Conservation (phyloP, 768 basidiomycete genomes). For the Boletus eberwhitei region DNA sequence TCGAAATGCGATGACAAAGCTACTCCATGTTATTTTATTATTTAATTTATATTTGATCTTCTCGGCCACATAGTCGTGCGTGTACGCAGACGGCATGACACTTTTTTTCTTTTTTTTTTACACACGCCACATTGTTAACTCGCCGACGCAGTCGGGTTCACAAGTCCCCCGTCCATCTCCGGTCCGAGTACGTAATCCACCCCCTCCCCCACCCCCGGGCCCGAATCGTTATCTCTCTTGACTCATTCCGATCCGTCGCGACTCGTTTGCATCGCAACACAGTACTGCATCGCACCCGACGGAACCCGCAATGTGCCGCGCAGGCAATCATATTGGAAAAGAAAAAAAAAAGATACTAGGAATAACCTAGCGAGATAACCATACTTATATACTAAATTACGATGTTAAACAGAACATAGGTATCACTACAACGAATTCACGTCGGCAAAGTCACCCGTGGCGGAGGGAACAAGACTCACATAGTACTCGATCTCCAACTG, state of each 20-base stretch:
- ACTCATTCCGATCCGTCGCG: neutral
- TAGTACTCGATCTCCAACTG: conserved; percentile 97
- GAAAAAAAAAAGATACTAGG: no score
- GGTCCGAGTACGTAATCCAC: no score
- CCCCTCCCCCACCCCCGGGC: neutral
- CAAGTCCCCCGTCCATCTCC: neutral
- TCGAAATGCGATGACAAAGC: conserved; percentile 6
- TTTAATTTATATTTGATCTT: neutral
- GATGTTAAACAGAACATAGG: neutral
- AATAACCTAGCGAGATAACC: no score
- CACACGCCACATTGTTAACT: neutral
- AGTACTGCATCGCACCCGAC: no score
- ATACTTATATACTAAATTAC: no score
- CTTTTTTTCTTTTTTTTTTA: no score
- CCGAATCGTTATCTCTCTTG: neutral
- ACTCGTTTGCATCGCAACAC: no score
- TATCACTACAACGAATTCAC: conserved; percentile 18
- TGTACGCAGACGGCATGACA: conserved; percentile 10
- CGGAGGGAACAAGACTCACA: conserved; percentile 43
- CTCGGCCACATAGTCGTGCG: conserved; percentile 6
- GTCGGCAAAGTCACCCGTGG: neutral
- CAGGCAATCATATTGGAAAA: no score
- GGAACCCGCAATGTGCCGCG: no score
- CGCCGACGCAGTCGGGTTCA: neutral
- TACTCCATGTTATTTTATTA: no score